phyloP scores from a whole-genome alignment of 192 early-diverging fungal species.

The Linderina pennispora region DNA sequence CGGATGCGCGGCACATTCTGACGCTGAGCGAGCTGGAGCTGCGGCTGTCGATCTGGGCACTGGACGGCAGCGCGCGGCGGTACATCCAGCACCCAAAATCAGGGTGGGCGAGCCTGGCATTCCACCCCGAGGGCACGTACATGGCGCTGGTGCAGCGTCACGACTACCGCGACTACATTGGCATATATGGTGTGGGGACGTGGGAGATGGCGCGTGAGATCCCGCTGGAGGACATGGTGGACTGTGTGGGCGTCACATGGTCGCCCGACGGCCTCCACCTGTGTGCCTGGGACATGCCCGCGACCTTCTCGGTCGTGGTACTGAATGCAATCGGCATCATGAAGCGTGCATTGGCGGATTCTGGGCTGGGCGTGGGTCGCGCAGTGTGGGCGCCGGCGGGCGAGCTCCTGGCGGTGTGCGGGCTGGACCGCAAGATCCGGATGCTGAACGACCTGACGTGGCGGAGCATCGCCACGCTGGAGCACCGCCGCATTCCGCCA shows the following conservation, averaged over 20 bases:
- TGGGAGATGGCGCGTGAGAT: conserved; percentile 36
- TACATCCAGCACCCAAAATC: conserved; percentile 40
- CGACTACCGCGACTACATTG: conserved; percentile 39
- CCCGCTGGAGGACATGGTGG: conserved; percentile 16
- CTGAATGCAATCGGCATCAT: conserved; percentile 25
- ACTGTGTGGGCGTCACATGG: conserved; percentile 18
- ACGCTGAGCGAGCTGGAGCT: conserved; percentile 43
- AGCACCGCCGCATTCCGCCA: conserved; percentile 3
- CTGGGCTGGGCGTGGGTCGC: conserved; percentile 16
- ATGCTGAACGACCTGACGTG: conserved; percentile 42
- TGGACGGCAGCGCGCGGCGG: conserved; percentile 20
- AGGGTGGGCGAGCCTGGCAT: conserved; percentile 8
- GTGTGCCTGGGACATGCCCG: conserved; percentile 22
- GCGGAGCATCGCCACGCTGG: conserved; percentile 26
- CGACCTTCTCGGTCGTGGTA: conserved; percentile 11
- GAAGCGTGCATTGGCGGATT: conserved; percentile 19
- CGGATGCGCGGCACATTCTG: conserved; percentile 28
- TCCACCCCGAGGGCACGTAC: conserved; percentile 27
- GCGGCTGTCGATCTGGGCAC: conserved; percentile 40
- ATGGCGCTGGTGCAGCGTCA: conserved; percentile 43
- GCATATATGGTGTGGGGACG: conserved; percentile 24
- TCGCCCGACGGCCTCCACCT: conserved; percentile 43
- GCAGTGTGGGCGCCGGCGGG: conserved; percentile 29
- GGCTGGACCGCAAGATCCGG: conserved; percentile 20
- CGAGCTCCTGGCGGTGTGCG: conserved; percentile 39